phyloP scores from a whole-genome alignment of 208 protist species.

The Acanthamoeba triangularis region DNA sequence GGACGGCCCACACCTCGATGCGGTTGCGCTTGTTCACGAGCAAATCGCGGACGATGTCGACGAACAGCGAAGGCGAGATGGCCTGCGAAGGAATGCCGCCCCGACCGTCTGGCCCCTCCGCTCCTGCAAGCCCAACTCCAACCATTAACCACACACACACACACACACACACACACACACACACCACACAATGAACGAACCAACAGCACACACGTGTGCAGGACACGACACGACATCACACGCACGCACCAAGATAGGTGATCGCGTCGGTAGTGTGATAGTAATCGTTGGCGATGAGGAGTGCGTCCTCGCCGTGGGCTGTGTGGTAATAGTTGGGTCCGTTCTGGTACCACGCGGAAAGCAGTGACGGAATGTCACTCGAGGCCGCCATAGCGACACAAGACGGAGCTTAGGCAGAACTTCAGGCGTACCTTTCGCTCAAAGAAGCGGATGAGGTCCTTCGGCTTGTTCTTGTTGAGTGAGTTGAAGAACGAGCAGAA shows the following conservation, averaged over 20 bases:
- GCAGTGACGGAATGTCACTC: background rate
- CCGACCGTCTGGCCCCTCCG: slow-evolving; percentile 3
- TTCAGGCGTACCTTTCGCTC: slow-evolving; percentile 6
- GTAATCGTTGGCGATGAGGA: slow-evolving; percentile 84
- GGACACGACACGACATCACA: background rate
- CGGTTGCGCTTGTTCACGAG: slow-evolving; percentile 77
- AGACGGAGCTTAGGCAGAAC: background rate
- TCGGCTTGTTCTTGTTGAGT: slow-evolving; percentile 58
- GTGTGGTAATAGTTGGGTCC: slow-evolving; percentile 80
- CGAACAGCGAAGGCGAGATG: slow-evolving; percentile 77
- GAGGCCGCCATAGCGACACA: background rate
- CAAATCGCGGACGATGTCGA: slow-evolving; percentile 77
- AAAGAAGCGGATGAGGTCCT: slow-evolving; percentile 67
- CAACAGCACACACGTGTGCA: too few relatives aligned
- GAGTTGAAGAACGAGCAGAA: slow-evolving; percentile 46
- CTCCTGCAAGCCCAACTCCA: background rate
- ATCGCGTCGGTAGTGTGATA: slow-evolving; percentile 85
- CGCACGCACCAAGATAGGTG: slow-evolving; percentile 75
- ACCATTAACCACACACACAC: background rate
- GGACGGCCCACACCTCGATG: slow-evolving; percentile 80
- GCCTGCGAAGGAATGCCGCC: slow-evolving; percentile 75
- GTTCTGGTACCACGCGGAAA: background rate
- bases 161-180: background rate
- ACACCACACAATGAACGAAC: too few relatives aligned
- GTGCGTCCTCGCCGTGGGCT: slow-evolving; percentile 85